A percentile compares a stretch with the other conserved stretches of the same genome.
phyloP scores from a whole-genome alignment of 192 early-diverging fungal species.

The Spizellomyces sp. region DNA sequence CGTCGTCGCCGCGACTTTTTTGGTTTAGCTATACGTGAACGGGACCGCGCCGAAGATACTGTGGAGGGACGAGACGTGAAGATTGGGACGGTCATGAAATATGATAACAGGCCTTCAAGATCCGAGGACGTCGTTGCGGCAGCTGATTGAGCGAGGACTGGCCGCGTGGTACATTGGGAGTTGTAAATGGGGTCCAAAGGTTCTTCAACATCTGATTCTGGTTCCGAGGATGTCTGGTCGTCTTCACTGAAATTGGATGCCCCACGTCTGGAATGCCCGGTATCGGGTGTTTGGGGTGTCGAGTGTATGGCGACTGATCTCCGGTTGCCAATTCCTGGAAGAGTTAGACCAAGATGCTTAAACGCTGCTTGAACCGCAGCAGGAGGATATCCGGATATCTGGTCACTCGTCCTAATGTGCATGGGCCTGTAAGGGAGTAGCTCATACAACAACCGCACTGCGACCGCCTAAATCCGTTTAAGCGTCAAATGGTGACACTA shows the following conservation, averaged over 20 bases:
- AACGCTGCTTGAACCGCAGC: background rate
- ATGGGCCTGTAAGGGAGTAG: background rate
- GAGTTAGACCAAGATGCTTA: background rate
- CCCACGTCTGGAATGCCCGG: no score
- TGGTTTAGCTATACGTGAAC: background rate
- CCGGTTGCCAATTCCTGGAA: background rate
- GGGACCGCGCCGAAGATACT: background rate
- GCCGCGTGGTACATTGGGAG: background rate
- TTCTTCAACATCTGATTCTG: background rate
- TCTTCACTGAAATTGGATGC: no score
- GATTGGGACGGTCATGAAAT: conserved; percentile 18
- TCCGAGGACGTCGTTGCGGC: conserved; percentile 2
- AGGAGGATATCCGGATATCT: background rate
- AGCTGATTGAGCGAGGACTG: conserved; percentile 12
- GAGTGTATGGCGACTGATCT: no score
- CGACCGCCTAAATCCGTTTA: conserved; percentile 1
- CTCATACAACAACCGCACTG: conserved; percentile 17
- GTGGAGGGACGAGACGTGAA: conserved; percentile 24
- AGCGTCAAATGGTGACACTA: no score
- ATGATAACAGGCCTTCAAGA: conserved; percentile 8
- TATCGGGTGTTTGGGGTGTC: no score
- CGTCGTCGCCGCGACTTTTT: conserved; percentile 7
- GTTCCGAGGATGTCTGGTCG: background rate
- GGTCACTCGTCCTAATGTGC: no score
- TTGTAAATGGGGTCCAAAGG: background rate